Evolutionary conservation across 306 rosid genomes (phyloP).

Genomic region (Luffa acutangula): DNA sequence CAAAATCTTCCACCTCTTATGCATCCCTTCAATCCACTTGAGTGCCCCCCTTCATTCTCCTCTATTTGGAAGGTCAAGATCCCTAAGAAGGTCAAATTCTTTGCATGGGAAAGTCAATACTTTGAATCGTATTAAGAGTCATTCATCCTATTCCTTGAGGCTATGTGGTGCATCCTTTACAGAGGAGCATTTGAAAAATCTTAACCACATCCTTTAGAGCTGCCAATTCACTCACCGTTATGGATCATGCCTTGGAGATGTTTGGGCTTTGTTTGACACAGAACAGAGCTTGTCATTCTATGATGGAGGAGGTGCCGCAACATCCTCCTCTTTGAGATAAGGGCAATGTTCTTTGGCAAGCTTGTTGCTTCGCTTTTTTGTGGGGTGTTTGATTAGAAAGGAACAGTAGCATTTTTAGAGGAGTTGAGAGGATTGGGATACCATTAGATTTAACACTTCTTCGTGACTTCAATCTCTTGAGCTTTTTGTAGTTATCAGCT

Average conservation of each 20-base stretch:
- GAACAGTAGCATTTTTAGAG: neutral
- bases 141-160: neutral
- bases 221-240: too few species aligned
- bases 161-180: neutral
- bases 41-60: neutral
- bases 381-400: neutral
- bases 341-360: neutral
- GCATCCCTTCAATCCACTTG: neutral
- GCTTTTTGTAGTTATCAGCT: neutral
- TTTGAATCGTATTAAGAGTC: neutral
- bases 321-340: neutral
- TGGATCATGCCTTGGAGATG: neutral
- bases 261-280: neutral
- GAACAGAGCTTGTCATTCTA: neutral
- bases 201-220: neutral
- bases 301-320: neutral
- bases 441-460: neutral
- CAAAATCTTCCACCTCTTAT: neutral
- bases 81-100: neutral
- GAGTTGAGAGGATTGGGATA: neutral
- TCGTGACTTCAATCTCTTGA: neutral
- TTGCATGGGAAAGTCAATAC: neutral
- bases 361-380: neutral
- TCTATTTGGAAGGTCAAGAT: neutral
- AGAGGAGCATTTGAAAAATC: neutral